Base-by-base conservation (phyloP, 208 protist genomes). In the Zelonia costaricensis region DNA sequence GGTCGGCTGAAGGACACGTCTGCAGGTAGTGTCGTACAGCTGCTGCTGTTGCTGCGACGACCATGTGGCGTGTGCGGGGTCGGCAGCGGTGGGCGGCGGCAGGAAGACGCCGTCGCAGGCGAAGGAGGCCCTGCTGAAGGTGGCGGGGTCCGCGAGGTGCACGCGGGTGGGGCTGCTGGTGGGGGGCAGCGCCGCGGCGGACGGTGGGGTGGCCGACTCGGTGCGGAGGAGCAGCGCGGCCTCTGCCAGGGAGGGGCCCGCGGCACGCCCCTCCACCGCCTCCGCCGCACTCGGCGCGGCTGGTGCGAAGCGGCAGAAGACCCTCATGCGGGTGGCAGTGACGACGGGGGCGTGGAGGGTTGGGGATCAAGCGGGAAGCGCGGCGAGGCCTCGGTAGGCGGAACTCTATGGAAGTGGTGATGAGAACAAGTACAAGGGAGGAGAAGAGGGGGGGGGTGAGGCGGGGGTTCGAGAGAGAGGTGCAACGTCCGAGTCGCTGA, bases 231-330 rank as follows among this genome's bases (percentile, higher is more conserved):
- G 25, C 7, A 72, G 65, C 20, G n/a, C 23, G 4, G 49, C 42
- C 25, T 72, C 55, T 22, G 40, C 56, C 28, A 33, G 12, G 5
- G 6, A 28, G 4, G n/a, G 8, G 16, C n/a, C 52, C 27, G 44
- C 25, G 13, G 33, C 25, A 18, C 13, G 35, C 40, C 23, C 31
- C 27, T n/a, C 35, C 18, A 48, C 28, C 5, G 22, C 3, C 13
- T 0, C 4, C 20, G 38, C 13, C 22, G 18, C 6, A n/a, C n/a
- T 35, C 18, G 1, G 46, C 23, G 4, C 43, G 18, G 31, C 49
- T 20, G 28, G 43, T 27, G 83, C 72, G 47, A 89, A 89, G 16
- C 83, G 78, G 42, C 79, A 85, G 48, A 73, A 89, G 2, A 89
- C 83, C 38, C 76, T 76, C 83, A 89, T 89, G 15, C 3, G 28